Percentiles rank a stretch among this genome's conserved stretches.
Evolutionary conservation across 176 grass and related monocot species (phyloP).

Genomic region (Elaeis guineensis): DNA sequence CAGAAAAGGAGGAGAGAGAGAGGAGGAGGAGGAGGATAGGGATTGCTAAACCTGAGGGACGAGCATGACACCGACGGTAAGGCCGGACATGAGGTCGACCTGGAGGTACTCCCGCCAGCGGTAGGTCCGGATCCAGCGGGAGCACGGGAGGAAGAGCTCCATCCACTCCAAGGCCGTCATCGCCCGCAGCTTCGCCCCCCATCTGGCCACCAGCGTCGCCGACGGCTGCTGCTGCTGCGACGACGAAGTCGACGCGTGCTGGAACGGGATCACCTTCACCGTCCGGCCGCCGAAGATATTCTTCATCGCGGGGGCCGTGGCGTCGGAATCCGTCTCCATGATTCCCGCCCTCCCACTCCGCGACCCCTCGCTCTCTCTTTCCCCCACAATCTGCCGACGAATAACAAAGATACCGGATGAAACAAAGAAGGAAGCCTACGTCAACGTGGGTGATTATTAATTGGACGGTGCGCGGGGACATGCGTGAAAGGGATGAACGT

Average conservation of each 20-base stretch:
- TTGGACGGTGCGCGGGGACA: too few species aligned
- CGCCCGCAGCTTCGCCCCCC: conserved; percentile 25
- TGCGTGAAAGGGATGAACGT: too few species aligned
- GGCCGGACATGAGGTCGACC: conserved; percentile 69
- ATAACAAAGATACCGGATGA: too few species aligned
- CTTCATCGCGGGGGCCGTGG: too few species aligned
- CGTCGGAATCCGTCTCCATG: too few species aligned
- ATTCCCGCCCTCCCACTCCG: too few species aligned
- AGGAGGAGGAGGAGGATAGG: background rate
- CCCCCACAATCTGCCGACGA: too few species aligned
- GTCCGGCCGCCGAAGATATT: conserved; percentile 22
- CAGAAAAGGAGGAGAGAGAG: background rate
- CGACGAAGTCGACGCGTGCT: conserved; percentile 30
- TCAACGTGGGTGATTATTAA: too few species aligned
- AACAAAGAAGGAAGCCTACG: too few species aligned
- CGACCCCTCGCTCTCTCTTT: too few species aligned
- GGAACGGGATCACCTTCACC: conserved; percentile 63
- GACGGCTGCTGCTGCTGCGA: conserved; percentile 3
- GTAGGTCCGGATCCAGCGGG: conserved; percentile 60
- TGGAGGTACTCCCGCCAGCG: conserved; percentile 57
- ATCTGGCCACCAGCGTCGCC: conserved; percentile 20
- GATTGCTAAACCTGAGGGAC: conserved; percentile 62
- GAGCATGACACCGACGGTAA: conserved; percentile 94
- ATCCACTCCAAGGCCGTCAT: conserved; percentile 60
- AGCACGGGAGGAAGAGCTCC: conserved; percentile 49